These are phyloP conservation scores for Rickenella mellea DNA, from an alignment of 768 basidiomycete species.

Conservation along the genomic window DNA sequence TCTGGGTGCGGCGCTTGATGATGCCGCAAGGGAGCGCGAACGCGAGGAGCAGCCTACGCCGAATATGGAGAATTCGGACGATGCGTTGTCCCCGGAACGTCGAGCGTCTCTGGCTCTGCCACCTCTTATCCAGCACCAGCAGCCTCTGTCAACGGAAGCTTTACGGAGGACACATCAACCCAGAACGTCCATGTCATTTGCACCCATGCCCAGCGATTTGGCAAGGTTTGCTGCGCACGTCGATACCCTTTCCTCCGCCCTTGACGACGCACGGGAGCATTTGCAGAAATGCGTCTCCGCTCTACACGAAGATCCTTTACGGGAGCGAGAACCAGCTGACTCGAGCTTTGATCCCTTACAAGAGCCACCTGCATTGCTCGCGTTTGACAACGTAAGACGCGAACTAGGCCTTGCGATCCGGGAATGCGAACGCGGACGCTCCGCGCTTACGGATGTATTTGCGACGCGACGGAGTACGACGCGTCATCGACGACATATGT, in stretches of 20 bases:
- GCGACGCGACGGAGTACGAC: slow-evolving; percentile 26
- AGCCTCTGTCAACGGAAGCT: not conserved
- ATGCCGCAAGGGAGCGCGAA: slow-evolving; percentile 42
- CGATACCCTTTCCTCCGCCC: slow-evolving; percentile 54
- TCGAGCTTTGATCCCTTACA: slow-evolving; percentile 7
- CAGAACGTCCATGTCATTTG: slow-evolving; percentile 37
- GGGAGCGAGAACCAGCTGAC: not conserved
- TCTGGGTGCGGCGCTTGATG: slow-evolving; percentile 54
- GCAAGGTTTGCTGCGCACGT: slow-evolving; percentile 67
- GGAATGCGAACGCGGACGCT: slow-evolving; percentile 76
- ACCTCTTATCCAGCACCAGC: not conserved
- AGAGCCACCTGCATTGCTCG: slow-evolving; percentile 40
- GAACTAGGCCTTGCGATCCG: slow-evolving; percentile 71
- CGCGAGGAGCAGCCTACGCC: slow-evolving; percentile 34
- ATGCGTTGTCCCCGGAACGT: not conserved
- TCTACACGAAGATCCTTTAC: slow-evolving; percentile 32
- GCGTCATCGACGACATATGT: slow-evolving; percentile 20
- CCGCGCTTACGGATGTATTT: slow-evolving; percentile 48
- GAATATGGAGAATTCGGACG: not conserved
- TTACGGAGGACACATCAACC: not conserved
- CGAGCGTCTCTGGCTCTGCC: not conserved
- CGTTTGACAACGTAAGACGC: slow-evolving; percentile 66
- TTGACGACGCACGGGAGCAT: slow-evolving; percentile 64
- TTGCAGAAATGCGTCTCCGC: slow-evolving; percentile 53
- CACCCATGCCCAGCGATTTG: slow-evolving; percentile 63